A percentile compares a stretch with the other conserved stretches of the same genome.
These are phyloP conservation scores for Solanum ahanhuiri DNA, from an alignment of 257 asterid species.

Conservation along the genomic window DNA sequence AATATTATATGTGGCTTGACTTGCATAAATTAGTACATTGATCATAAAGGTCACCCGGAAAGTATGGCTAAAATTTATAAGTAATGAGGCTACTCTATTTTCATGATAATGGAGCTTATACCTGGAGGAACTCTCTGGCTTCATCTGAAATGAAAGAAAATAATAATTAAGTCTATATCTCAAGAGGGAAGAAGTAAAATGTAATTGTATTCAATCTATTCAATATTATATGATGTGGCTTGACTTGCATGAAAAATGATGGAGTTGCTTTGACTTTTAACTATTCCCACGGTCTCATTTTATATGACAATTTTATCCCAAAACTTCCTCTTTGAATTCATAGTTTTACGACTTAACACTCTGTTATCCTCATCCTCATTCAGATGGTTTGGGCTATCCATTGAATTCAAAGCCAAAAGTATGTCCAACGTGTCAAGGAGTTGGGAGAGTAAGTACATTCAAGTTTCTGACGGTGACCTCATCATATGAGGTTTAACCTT, in stretches of 20 bases:
- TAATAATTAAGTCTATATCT: not conserved
- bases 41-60: not conserved
- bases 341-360: conserved; percentile 4
- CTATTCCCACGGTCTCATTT: not conserved
- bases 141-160: not conserved
- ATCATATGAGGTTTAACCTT: not conserved
- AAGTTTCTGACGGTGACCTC: not conserved
- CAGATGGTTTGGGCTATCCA: conserved; percentile 85
- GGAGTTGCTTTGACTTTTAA: not conserved
- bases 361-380: conserved; percentile 12
- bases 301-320: not conserved
- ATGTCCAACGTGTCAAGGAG: conserved; percentile 76
- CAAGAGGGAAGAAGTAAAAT: not conserved
- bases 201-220: not conserved
- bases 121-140: not conserved
- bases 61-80: not conserved
- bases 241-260: not conserved
- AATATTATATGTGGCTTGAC: not conserved
- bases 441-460: conserved; percentile 57
- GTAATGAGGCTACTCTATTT: not conserved
- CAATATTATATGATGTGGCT: not conserved
- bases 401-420: conserved; percentile 43
- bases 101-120: not conserved
- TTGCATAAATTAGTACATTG: not conserved
- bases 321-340: not conserved